Base-by-base conservation (phyloP, 2,329 filamentous ascomycete genomes). In the Pyrenophora graminea region DNA sequence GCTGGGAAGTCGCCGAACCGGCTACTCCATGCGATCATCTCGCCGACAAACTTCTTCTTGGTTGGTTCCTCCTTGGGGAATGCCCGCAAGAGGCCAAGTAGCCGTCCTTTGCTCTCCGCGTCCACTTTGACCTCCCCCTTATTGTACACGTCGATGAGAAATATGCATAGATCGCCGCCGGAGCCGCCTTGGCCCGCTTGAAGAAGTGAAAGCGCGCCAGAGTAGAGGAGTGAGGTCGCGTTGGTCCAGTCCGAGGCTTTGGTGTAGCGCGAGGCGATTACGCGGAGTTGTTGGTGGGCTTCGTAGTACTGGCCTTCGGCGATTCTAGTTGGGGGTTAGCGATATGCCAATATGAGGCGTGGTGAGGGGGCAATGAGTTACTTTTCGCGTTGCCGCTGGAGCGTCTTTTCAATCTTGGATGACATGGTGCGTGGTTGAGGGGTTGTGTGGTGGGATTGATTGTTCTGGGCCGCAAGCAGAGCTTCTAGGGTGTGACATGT, bases 201-300 rank as follows among this genome's bases (percentile, higher is more conserved):
- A 37, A 99, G 83, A 8, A 99, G 83, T 23, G 92, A 87, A 63
- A 89, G 86, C 1, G 93, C 88, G 56, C 96, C 94, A 59, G 84
- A 88, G 73, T 84, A 87, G 59, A 99, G 83, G 59, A 97, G 88
- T 62, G 96, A 90, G 71, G 91, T 87, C 40, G 95, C 94, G 10
- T 91, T 88, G 62, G 82, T 74, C 83, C 89, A 97, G 81, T 93
- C 93, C 55, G 84, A 79, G 37, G 88, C 82, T 79, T 97, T 97
- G 73, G 93, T 86, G 78, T 99, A 96, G 51, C 95, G 91, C 33
- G 91, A 88, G 55, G 92, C 92, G 63, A 97, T 93, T 47, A 97
- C 92, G 57, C 94, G 91, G 61, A 96, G 90, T 79, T 99, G 94
- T 76, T 99, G 94, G 77, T 97, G 93, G 51, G 94, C 94, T 82